Evolutionary conservation across 2,329 filamentous ascomycete genomes (phyloP).

Genomic region (Alternaria incomplexa): DNA sequence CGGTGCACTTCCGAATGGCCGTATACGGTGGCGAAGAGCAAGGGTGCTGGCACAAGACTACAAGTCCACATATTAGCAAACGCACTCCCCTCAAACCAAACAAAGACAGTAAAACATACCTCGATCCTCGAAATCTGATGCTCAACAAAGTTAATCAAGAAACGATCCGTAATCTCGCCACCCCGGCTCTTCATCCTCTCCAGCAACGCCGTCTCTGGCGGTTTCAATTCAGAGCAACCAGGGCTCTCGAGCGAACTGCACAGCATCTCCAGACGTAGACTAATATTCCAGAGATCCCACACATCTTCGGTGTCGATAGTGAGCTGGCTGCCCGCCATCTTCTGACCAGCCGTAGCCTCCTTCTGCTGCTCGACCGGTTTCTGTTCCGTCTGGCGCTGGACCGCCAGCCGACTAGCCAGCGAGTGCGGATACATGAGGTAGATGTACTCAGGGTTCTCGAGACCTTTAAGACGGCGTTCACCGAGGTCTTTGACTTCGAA

Average conservation of each 20-base stretch:
- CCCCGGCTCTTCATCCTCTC: conserved; percentile 75
- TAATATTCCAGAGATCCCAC: conserved; percentile 89
- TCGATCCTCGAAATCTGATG: conserved; percentile 96
- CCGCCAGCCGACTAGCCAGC: conserved; percentile 78
- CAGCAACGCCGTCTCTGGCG: conserved; percentile 82
- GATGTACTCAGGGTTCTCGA: conserved; percentile 95
- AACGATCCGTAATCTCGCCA: conserved; percentile 86
- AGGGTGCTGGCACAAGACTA: conserved; percentile 84
- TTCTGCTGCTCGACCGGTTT: conserved; percentile 41
- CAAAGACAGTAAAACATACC: conserved; percentile 60
- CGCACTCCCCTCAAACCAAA: background rate
- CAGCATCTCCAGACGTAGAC: conserved; percentile 87
- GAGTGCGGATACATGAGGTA: conserved; percentile 95
- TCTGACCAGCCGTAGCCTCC: conserved; percentile 63
- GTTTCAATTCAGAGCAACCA: conserved; percentile 67
- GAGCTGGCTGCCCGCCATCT: conserved; percentile 68
- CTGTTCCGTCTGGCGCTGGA: conserved; percentile 63
- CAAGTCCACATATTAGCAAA: conserved; percentile 21
- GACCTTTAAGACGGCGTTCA: conserved; percentile 91
- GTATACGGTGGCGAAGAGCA: conserved; percentile 77
- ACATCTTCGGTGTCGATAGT: conserved; percentile 84
- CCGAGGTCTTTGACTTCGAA: conserved; percentile 98
- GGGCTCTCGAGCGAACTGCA: conserved; percentile 85
- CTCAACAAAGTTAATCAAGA: conserved; percentile 87
- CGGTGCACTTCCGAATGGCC: conserved; percentile 67